Percentiles rank a stretch among this genome's conserved stretches.
Evolutionary conservation across 1,139 yeast genomes (phyloP).

Genomic region (Spathaspora sp.): DNA sequence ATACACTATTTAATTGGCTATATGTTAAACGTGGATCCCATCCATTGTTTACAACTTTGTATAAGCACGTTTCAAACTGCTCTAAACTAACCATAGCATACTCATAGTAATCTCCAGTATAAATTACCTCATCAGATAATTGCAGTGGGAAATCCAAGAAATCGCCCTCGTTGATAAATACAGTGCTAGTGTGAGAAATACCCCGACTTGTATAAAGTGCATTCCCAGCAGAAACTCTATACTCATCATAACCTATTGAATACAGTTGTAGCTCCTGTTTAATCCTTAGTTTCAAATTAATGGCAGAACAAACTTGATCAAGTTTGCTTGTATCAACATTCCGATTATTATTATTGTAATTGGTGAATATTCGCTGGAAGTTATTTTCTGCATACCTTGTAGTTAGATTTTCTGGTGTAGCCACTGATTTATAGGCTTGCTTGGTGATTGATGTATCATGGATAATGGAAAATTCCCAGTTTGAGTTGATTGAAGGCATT

Average conservation of each 20-base stretch:
- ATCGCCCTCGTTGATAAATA: constrained; percentile 7
- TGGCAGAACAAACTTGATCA: constrained; percentile 4
- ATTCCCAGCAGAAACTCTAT: constrained; percentile 6
- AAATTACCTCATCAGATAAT: constrained; percentile 7
- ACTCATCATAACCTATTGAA: constrained; percentile 11
- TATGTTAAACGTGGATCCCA: constrained; percentile 4
- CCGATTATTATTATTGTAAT: not conserved
- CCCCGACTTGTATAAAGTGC: too few species aligned
- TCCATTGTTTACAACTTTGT: constrained; percentile 7
- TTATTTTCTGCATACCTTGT: not conserved
- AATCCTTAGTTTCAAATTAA: constrained; percentile 15
- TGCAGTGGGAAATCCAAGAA: constrained; percentile 7
- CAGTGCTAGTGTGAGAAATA: not conserved
- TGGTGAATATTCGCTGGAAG: not conserved
- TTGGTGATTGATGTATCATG: not conserved
- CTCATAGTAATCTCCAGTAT: constrained; percentile 4
- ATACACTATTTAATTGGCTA: constrained; percentile 2
- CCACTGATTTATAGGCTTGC: not conserved
- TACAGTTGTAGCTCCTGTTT: constrained; percentile 11
- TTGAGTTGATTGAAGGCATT: not conserved
- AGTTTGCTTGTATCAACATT: constrained; percentile 3
- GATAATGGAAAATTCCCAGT: not conserved
- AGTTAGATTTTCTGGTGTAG: not conserved
- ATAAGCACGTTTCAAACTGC: constrained; percentile 6
- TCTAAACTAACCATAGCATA: constrained; percentile 6